Conservation (phyloP, 352 stramenopile genomes). For the Phytophthora hibernalis region DNA sequence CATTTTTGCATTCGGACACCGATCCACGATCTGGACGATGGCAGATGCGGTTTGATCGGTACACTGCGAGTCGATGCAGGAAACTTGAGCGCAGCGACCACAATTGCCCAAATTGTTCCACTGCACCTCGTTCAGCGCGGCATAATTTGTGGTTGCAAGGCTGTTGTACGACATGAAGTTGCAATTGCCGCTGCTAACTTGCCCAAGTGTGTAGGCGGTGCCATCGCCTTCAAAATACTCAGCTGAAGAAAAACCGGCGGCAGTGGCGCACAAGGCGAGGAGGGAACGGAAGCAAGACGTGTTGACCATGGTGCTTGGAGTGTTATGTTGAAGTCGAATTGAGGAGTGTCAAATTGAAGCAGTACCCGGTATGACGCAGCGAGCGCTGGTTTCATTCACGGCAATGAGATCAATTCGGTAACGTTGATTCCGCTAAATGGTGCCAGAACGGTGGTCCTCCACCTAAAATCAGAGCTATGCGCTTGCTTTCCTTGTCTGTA, state of each 20-base stretch:
- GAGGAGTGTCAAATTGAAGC: constrained; percentile 4
- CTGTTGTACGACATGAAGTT: constrained; percentile 53
- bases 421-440: constrained; percentile 7
- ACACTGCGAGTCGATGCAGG: constrained; percentile 41
- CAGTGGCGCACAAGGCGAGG: constrained; percentile 1
- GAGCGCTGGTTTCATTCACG: neutral
- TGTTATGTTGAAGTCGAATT: constrained; percentile 21
- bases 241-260: constrained; percentile 6
- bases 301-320: constrained; percentile 13
- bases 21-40: constrained; percentile 44
- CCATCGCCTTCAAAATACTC: constrained; percentile 46
- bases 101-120: constrained; percentile 49
- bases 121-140: constrained; percentile 56
- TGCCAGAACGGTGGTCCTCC: neutral
- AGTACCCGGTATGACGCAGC: neutral
- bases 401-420: constrained; percentile 17
- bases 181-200: constrained; percentile 51
- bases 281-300: constrained; percentile 4
- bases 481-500: constrained; percentile 5
- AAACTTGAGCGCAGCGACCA: constrained; percentile 55
- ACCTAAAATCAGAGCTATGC: constrained; percentile 10
- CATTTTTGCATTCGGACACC: constrained; percentile 47
- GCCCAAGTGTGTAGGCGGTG: constrained; percentile 53
- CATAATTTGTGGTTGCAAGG: constrained; percentile 49
- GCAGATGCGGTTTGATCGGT: constrained; percentile 19